Evolutionary conservation across 2,329 filamentous ascomycete species (phyloP).

Genomic region (Fusarium armeniacum): DNA sequence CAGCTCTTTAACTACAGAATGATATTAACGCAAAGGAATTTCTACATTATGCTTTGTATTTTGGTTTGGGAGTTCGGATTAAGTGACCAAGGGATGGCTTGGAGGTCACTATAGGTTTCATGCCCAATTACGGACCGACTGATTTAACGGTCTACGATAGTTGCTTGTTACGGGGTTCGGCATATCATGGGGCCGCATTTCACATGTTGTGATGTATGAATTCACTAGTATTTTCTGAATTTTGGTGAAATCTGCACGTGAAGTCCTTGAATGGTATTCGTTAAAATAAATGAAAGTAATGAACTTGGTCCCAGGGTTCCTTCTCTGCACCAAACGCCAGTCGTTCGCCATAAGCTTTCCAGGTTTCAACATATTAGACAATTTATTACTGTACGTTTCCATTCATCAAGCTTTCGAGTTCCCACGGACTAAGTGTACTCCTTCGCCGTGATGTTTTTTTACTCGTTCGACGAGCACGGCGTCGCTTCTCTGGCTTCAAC

Average conservation of each 20-base stretch:
- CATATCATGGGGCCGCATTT: slow-evolving; percentile 5
- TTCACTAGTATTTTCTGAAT: slow-evolving; percentile 3
- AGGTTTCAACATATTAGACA: slow-evolving; percentile 38
- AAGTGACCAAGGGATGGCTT: neutral
- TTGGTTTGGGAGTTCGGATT: slow-evolving; percentile 34
- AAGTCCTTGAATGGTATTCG: slow-evolving; percentile 1
- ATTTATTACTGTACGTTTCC: slow-evolving; percentile 60
- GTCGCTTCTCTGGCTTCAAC: slow-evolving; percentile 59
- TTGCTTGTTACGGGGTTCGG: neutral
- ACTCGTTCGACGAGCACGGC: slow-evolving; percentile 66
- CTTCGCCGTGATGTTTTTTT: slow-evolving; percentile 74
- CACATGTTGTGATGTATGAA: slow-evolving; percentile 10
- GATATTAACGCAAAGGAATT: neutral
- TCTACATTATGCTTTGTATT: slow-evolving; percentile 11
- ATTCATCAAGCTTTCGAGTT: slow-evolving; percentile 75
- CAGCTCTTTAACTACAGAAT: slow-evolving; percentile 41
- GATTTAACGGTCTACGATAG: neutral
- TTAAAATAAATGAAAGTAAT: slow-evolving; percentile 2
- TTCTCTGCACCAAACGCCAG: slow-evolving; percentile 47
- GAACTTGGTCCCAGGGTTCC: slow-evolving; percentile 4
- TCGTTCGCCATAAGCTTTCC: slow-evolving; percentile 38
- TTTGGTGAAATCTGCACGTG: neutral
- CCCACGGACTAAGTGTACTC: slow-evolving; percentile 81
- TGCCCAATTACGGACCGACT: neutral
- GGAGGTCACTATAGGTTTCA: neutral